phyloP scores from a whole-genome alignment of 2,329 filamentous ascomycete genomes.

The Microsporum ferrugineum region DNA sequence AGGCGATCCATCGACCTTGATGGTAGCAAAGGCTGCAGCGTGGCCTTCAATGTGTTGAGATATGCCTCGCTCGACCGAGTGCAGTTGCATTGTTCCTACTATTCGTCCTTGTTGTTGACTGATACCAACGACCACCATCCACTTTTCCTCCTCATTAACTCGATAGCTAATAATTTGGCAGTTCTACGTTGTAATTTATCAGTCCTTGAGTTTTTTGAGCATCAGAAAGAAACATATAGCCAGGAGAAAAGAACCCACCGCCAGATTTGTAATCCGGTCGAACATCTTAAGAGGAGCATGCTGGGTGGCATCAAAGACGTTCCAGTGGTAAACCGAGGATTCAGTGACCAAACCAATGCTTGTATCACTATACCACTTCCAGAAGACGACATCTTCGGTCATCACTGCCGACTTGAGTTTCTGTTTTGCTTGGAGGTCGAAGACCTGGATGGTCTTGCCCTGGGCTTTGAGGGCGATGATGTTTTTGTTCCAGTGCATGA shows the following conservation, averaged over 20 bases:
- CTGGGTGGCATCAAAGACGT: conserved; percentile 78
- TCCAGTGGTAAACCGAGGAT: conserved; percentile 89
- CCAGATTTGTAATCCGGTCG: conserved; percentile 82
- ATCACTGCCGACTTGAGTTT: conserved; percentile 96
- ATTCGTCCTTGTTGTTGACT: conserved; percentile 87
- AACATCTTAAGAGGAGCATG: conserved; percentile 78
- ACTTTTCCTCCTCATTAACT: conserved; percentile 88
- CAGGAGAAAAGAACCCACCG: conserved; percentile 48
- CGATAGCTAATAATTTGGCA: conserved; percentile 99
- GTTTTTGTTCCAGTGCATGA: conserved; percentile 96
- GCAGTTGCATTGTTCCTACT: conserved; percentile 92
- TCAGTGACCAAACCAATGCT: conserved; percentile 85
- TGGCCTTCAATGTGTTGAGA: conserved; percentile 98
- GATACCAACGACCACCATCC: conserved; percentile 97
- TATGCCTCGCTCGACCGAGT: conserved; percentile 89
- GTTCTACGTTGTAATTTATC: conserved; percentile 42
- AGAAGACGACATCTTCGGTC: conserved; percentile 96
- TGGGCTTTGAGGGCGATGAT: conserved; percentile 96
- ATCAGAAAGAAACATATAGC: background rate
- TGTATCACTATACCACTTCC: conserved; percentile 95
- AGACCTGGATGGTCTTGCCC: conserved; percentile 89
- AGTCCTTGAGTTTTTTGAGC: background rate
- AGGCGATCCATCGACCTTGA: conserved; percentile 77
- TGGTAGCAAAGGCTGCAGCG: conserved; percentile 82
- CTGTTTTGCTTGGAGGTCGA: conserved; percentile 82